Conservation (phyloP, 192 early-diverging fungal genomes). For the Gigaspora rosea region DNA sequence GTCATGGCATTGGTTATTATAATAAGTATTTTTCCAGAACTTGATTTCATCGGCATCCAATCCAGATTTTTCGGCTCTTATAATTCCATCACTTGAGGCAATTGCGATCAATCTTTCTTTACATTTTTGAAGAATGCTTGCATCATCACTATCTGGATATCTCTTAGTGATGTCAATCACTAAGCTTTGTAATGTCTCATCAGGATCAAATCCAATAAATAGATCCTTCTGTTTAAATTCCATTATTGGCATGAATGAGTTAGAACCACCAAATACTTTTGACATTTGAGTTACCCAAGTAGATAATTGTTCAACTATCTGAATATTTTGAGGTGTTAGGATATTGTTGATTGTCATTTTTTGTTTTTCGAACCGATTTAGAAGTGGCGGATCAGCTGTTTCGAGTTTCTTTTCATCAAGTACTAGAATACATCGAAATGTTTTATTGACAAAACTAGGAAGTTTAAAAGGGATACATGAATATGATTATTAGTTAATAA, state of each 20-base stretch:
- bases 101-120: constrained; percentile 21
- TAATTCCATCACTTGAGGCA: constrained; percentile 23
- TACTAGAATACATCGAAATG: constrained; percentile 32
- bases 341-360: constrained; percentile 25
- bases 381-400: constrained; percentile 30
- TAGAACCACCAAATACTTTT: not conserved
- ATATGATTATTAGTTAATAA: not conserved
- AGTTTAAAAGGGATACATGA: not conserved
- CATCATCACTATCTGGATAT: not conserved
- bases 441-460: constrained; percentile 13
- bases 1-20: constrained; percentile 12
- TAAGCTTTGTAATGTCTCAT: constrained; percentile 34
- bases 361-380: constrained; percentile 34
- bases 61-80: constrained; percentile 17
- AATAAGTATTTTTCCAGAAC: constrained; percentile 23
- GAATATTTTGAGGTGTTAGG: not conserved
- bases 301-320: not conserved
- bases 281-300: constrained; percentile 9
- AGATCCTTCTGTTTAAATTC: constrained; percentile 10
- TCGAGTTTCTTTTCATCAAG: constrained; percentile 31
- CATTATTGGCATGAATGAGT: not conserved
- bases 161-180: constrained; percentile 19
- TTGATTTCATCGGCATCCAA: constrained; percentile 15
- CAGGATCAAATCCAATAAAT: constrained; percentile 33
- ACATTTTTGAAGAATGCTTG: constrained; percentile 3